These are phyloP conservation scores for Paramecium bursaria DNA, from an alignment of 73 alveolate genomes.

Conservation along the genomic window DNA sequence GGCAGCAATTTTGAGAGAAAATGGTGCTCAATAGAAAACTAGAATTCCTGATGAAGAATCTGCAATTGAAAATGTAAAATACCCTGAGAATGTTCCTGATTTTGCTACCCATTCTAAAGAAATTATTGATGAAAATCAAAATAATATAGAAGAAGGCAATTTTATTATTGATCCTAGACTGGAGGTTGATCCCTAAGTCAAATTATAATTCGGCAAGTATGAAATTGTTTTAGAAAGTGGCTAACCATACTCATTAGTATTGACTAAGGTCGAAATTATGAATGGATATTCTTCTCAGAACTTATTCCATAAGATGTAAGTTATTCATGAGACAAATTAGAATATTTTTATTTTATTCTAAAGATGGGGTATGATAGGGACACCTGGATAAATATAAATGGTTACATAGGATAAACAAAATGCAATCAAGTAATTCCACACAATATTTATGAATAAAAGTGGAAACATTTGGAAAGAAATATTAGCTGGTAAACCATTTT, in stretches of 20 bases:
- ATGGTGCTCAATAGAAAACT: slow-evolving; percentile 22
- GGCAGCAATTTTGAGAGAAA: slow-evolving; percentile 69
- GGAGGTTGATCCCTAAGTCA: not conserved
- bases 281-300: slow-evolving; percentile 95
- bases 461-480: slow-evolving; percentile 52
- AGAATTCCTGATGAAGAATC: slow-evolving; percentile 11
- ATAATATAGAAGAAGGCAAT: slow-evolving; percentile 8
- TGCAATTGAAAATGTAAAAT: slow-evolving; percentile 10
- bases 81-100: slow-evolving; percentile 76
- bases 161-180: not conserved
- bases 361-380: slow-evolving; percentile 98
- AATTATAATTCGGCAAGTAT: not conserved
- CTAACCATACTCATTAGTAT: slow-evolving; percentile 88
- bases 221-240: not conserved
- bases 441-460: slow-evolving; percentile 76
- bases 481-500: not conserved
- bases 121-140: slow-evolving; percentile 67
- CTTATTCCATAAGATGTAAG: slow-evolving; percentile 95
- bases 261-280: slow-evolving; percentile 96
- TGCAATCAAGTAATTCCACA: slow-evolving; percentile 90
- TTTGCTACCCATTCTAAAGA: slow-evolving; percentile 72
- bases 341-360: slow-evolving; percentile 94
- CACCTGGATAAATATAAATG: slow-evolving; percentile 93
- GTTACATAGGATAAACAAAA: slow-evolving; percentile 93
- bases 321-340: slow-evolving; percentile 91